Evolutionary conservation across 106 monocot species (phyloP).

Genomic region (Gastrodia elata): DNA sequence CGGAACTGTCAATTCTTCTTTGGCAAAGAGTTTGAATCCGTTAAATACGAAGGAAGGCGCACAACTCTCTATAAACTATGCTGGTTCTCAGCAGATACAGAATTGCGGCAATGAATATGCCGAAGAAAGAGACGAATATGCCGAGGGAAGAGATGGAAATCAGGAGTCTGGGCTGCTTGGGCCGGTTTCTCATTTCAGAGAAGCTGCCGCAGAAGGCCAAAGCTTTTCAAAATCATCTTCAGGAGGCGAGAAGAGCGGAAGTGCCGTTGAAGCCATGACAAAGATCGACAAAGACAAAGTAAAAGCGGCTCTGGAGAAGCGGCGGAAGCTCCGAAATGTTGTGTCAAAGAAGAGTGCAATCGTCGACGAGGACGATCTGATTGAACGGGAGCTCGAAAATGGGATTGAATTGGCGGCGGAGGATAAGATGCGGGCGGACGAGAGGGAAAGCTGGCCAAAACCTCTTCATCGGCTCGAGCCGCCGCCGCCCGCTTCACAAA

Average conservation of each 20-base stretch:
- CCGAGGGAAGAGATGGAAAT: slow-evolving; percentile 9
- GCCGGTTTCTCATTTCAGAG: neutral
- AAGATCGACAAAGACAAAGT: slow-evolving; percentile 61
- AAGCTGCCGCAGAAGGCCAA: slow-evolving; percentile 11
- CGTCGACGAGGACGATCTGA: slow-evolving; percentile 59
- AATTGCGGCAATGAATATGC: slow-evolving; percentile 18
- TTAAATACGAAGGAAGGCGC: slow-evolving; percentile 4
- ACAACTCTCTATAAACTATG: neutral
- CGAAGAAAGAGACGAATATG: slow-evolving; percentile 11
- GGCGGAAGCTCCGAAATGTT: slow-evolving; percentile 20
- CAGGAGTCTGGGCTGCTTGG: slow-evolving; percentile 6
- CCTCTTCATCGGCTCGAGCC: slow-evolving; percentile 4
- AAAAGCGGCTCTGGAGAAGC: slow-evolving; percentile 61
- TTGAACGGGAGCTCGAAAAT: slow-evolving; percentile 59
- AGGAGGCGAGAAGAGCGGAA: slow-evolving; percentile 3
- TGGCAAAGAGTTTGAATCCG: slow-evolving; percentile 16
- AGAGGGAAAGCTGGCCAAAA: slow-evolving; percentile 18
- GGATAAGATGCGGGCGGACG: slow-evolving; percentile 15
- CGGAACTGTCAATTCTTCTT: slow-evolving; percentile 16
- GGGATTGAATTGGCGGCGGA: slow-evolving; percentile 39
- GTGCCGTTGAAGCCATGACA: slow-evolving; percentile 4
- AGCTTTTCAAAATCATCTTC: slow-evolving; percentile 2
- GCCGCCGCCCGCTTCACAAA: neutral
- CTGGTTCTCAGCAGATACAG: neutral
- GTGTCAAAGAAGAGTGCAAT: slow-evolving; percentile 20